Evolutionary conservation across 257 asterid genomes (phyloP).

Genomic region (Petunia secreta): DNA sequence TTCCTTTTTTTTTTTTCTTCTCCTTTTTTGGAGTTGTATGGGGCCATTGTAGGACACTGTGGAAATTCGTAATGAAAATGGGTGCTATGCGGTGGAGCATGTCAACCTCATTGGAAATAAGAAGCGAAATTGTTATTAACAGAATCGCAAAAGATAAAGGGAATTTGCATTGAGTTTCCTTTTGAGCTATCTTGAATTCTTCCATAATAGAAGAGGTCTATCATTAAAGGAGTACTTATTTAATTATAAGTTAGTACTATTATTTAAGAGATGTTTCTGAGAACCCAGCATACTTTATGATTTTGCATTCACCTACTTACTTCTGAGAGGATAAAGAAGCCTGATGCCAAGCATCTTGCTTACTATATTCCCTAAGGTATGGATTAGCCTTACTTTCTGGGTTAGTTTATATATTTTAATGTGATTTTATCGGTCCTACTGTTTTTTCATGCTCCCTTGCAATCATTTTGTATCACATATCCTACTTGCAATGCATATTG

Average conservation of each 20-base stretch:
- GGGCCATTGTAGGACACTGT: background rate
- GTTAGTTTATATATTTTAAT: conserved; percentile 5
- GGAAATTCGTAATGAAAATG: background rate
- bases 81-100: background rate
- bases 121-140: background rate
- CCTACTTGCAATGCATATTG: background rate
- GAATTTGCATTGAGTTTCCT: conserved; percentile 9
- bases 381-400: conserved; percentile 9
- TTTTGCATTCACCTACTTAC: conserved; percentile 24
- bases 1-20: background rate
- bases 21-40: background rate
- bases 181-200: conserved; percentile 3
- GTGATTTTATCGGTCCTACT: conserved; percentile 15
- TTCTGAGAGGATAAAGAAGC: conserved; percentile 13
- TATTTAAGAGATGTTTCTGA: background rate
- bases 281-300: background rate
- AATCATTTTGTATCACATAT: conserved; percentile 24
- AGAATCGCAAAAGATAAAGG: background rate
- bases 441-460: conserved; percentile 27
- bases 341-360: conserved; percentile 5
- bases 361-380: conserved; percentile 20
- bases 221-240: conserved; percentile 1
- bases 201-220: conserved; percentile 1
- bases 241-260: background rate
- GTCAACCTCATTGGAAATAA: background rate